A percentile compares a stretch with the other conserved stretches of the same genome.
These are phyloP conservation scores for Candida fluviatilis DNA, from an alignment of 805 yeast genomes.

Conservation along the genomic window DNA sequence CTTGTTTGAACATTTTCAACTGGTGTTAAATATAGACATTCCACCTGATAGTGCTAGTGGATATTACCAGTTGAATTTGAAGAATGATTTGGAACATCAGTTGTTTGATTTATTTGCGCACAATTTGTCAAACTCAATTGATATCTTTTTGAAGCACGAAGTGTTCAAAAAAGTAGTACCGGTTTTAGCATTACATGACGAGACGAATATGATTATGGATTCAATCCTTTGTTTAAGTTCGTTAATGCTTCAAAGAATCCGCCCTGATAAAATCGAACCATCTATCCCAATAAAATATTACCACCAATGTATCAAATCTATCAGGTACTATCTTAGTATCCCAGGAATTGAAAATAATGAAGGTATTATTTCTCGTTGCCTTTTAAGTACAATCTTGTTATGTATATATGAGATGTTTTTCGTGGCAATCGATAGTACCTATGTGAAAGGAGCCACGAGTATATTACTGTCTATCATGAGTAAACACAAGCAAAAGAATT, in stretches of 20 bases:
- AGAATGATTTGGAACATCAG: conserved; percentile 23
- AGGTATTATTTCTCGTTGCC: conserved; percentile 31
- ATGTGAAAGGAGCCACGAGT: conserved; percentile 35
- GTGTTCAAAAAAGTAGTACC: conserved; percentile 29
- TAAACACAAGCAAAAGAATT: conserved; percentile 10
- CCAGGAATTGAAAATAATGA: conserved; percentile 20
- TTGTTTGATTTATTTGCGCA: conserved; percentile 32
- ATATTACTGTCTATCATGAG: conserved; percentile 27
- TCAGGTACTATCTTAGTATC: conserved; percentile 26
- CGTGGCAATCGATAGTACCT: conserved; percentile 32
- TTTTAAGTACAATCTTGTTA: conserved; percentile 32
- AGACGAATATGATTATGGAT: conserved; percentile 33
- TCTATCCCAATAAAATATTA: conserved; percentile 33
- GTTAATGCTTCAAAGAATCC: conserved; percentile 27
- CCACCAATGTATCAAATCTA: conserved; percentile 29
- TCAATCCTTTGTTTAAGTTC: conserved; percentile 35
- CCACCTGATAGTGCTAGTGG: conserved; percentile 8
- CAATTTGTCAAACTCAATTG: conserved; percentile 24
- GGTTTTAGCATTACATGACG: conserved; percentile 34
- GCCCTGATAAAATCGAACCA: conserved; percentile 25
- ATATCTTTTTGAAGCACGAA: conserved; percentile 27
- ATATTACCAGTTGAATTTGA: conserved; percentile 10
- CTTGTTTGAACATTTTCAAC: conserved; percentile 19
- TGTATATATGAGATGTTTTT: conserved; percentile 38
- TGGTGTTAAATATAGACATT: conserved; percentile 15